Evolutionary conservation across 306 rosid genomes (phyloP), one percentile per base, ranked within the genome.

Genomic region (Echinosophora koreensis): DNA sequence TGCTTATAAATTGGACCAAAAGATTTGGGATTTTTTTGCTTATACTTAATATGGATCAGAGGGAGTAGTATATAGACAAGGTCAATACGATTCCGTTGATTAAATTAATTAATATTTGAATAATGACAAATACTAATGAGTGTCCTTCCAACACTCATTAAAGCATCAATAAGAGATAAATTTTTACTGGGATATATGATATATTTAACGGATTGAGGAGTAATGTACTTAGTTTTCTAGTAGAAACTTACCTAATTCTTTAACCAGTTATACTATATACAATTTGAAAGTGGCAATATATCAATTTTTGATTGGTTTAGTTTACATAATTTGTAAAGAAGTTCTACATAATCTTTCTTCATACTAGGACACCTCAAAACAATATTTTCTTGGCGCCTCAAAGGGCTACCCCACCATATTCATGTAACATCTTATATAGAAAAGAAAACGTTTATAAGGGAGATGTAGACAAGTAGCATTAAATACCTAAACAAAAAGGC

Each of bases 401-500:
- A 80, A 5, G 74, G 71, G 58, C 34, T 79, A 17, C 79, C 82
- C 85, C 67, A 76, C 85, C 71, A 39, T 27, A 78, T 80, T 51
- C 74, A 69, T 37, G 61, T 14, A 62, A 73, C 77, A 86, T 79
- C 85, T 79, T 81, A 52, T 76, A 42, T 61, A 30, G 86, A 81
- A 81, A 69, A 59, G 41, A 69, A 80, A 63, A 80, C 81, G 86
- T 79, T 84, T 76, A 58, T 42, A 44, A 73, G 49, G 82, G 49
- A 82, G 73, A 78, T 61, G 82, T 37, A 64, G 87, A 82, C 80
- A 67, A 41, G 67, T 6, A 77, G 83, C 84, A 87, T 80, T 81
- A 34, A 79, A 51, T 88, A 67, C 74, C 71, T 18, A 66, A 64
- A 74, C 82, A 69, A 71, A 73, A 84, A 61, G 85, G 83, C 79